A percentile compares a stretch with the other conserved stretches of the same genome.
phyloP scores from a whole-genome alignment of 2,329 filamentous ascomycete genomes.

The Colletotrichum somersetense region DNA sequence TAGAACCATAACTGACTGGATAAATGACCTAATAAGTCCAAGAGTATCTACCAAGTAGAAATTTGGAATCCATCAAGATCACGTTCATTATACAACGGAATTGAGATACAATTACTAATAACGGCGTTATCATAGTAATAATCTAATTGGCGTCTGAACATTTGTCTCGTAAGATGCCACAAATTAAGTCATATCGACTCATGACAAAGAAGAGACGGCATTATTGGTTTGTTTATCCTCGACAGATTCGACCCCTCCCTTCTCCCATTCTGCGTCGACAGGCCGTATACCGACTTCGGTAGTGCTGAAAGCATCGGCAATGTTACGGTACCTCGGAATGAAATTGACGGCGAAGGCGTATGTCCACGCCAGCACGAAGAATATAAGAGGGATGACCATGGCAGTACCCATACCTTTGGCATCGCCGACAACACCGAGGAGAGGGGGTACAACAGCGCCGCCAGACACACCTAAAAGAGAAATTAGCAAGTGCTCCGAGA shows the following conservation, averaged over 20 bases:
- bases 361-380: constrained; percentile 68
- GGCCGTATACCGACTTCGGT: constrained; percentile 57
- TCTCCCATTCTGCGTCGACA: constrained; percentile 45
- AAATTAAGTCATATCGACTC: neutral
- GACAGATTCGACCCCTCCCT: constrained; percentile 31
- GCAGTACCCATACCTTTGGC: constrained; percentile 63
- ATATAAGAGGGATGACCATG: constrained; percentile 75
- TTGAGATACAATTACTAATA: no score
- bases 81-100: neutral
- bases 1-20: neutral
- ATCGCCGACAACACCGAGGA: constrained; percentile 75
- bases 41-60: neutral
- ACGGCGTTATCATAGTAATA: no score
- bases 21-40: neutral
- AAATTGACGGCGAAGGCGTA: constrained; percentile 76
- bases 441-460: constrained; percentile 79
- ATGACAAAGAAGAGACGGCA: constrained; percentile 12
- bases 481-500: constrained; percentile 77
- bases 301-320: constrained; percentile 69
- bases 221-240: constrained; percentile 33
- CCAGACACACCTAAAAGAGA: constrained; percentile 78
- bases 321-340: constrained; percentile 70
- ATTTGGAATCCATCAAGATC: neutral
- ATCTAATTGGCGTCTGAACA: neutral
- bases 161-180: no score